A percentile compares a stretch with the other conserved stretches of the same genome.
Conservation (phyloP, 371 early-diverging fungal species). For the Mucor velutinosus region DNA sequence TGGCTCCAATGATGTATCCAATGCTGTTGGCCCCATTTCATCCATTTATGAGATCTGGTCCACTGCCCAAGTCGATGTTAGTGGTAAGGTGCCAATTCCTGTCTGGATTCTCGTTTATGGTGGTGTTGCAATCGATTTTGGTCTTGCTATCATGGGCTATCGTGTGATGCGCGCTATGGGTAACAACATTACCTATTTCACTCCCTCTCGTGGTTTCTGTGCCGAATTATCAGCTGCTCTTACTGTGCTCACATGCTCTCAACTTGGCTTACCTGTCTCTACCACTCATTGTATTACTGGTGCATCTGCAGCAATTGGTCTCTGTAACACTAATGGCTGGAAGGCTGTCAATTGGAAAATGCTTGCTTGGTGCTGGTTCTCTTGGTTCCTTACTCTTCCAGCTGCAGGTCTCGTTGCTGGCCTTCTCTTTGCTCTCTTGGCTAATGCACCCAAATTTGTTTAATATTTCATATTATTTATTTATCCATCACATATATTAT, state of each 20-base stretch:
- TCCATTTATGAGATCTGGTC: constrained; percentile 72
- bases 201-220: constrained; percentile 85
- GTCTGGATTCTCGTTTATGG: constrained; percentile 80
- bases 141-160: constrained; percentile 74
- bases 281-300: constrained; percentile 91
- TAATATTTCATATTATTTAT: neutral
- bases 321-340: constrained; percentile 69
- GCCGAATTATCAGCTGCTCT: constrained; percentile 84
- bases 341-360: constrained; percentile 83
- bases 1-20: constrained; percentile 91
- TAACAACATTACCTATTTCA: constrained; percentile 83
- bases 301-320: constrained; percentile 79
- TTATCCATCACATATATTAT: neutral
- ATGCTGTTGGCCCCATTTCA: constrained; percentile 81
- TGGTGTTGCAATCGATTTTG: constrained; percentile 80
- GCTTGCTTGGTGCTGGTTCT: constrained; percentile 68
- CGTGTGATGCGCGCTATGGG: constrained; percentile 77
- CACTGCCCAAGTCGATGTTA: constrained; percentile 51
- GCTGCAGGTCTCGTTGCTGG: constrained; percentile 73
- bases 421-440: constrained; percentile 62
- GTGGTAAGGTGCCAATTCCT: constrained; percentile 63
- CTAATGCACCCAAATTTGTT: constrained; percentile 51
- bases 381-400: constrained; percentile 84
- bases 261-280: constrained; percentile 83
- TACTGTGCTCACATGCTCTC: constrained; percentile 85